Conservation (phyloP, 805 yeast species). For the Wickerhamomyces pijperi region DNA sequence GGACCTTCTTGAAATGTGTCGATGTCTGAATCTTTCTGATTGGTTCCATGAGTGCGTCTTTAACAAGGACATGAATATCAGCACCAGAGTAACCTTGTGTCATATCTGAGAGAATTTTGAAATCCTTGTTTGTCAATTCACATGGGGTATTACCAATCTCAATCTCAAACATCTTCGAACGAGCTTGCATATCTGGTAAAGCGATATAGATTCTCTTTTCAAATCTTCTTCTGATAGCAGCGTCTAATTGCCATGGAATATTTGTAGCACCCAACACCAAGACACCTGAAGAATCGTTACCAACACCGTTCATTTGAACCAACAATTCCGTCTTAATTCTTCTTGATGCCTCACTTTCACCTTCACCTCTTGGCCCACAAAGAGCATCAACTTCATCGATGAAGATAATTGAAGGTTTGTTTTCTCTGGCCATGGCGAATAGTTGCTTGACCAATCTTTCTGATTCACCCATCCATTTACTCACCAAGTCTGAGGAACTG, state of each 20-base stretch:
- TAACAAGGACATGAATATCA: constrained; percentile 91
- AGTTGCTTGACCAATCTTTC: constrained; percentile 93
- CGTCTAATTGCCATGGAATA: constrained; percentile 97
- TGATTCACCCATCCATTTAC: constrained; percentile 99
- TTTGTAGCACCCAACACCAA: constrained; percentile 94
- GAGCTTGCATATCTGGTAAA: constrained; percentile 85
- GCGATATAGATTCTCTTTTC: constrained; percentile 93
- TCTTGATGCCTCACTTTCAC: constrained; percentile 92
- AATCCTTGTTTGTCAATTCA: constrained; percentile 61
- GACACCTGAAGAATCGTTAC: constrained; percentile 87
- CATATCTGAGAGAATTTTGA: constrained; percentile 72
- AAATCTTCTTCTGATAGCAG: constrained; percentile 94
- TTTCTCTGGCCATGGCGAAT: constrained; percentile 92
- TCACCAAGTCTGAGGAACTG: constrained; percentile 89
- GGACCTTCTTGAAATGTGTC: constrained; percentile 74
- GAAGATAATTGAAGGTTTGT: constrained; percentile 89
- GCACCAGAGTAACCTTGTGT: constrained; percentile 97
- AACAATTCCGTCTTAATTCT: constrained; percentile 91
- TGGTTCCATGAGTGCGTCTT: constrained; percentile 97
- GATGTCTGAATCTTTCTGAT: constrained; percentile 91
- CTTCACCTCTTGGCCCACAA: constrained; percentile 97
- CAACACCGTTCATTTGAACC: constrained; percentile 99
- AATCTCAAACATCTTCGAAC: constrained; percentile 87
- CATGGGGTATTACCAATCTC: constrained; percentile 90
- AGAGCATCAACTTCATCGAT: constrained; percentile 97